Evolutionary conservation across 2,329 filamentous ascomycete species (phyloP), one percentile per base, ranked within the genome.

Genomic region (Chrysosporium queenslandicum): DNA sequence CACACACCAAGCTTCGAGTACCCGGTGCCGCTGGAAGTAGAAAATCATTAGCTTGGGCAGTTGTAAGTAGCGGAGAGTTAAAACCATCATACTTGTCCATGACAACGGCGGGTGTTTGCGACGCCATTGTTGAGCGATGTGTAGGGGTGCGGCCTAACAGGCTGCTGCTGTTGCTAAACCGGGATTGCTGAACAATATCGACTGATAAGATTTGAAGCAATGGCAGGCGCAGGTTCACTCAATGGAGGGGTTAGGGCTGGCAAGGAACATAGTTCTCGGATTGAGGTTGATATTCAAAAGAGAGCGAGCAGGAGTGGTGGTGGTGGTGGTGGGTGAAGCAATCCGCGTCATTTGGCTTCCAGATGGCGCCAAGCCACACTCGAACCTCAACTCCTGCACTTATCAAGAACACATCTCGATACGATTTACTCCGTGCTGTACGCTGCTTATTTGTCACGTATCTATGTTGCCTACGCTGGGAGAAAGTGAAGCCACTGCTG

Each of bases 31-130:
- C 92, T 98, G 72, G 56, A 55, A 62, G 63, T 47, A 52, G 60
- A 57, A 61, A 55, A 54, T 60, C 59, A 66, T 77, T 65, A 75
- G 72, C 36, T 27, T 39, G 5, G n/a, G 8, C 4, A 12, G 25
- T 2, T 1, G 8, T 12, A 40, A 61, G 29, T 50, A 49, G 57
- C 53, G 52, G 30, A 25, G 23, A 21, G 43, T 43, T 55, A 46
- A 47, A 20, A 51, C 53, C 58, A 59, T 80, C 88, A 75, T 85
- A 96, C 92, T 98, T 98, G 92, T 98, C 92, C 91, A 98, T 98
- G 88, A 98, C 92, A 96, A 98, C 92, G 87, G 92, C 92, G 66
- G 92, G 92, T 70, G 92, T 97, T 82, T 97, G 91, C 76, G 86
- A 86, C 69, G 92, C 91, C 92, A 98, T 98, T 58, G 64, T 68